phyloP scores from a whole-genome alignment of 768 basidiomycete genomes.

The Tephrocybe sp. region DNA sequence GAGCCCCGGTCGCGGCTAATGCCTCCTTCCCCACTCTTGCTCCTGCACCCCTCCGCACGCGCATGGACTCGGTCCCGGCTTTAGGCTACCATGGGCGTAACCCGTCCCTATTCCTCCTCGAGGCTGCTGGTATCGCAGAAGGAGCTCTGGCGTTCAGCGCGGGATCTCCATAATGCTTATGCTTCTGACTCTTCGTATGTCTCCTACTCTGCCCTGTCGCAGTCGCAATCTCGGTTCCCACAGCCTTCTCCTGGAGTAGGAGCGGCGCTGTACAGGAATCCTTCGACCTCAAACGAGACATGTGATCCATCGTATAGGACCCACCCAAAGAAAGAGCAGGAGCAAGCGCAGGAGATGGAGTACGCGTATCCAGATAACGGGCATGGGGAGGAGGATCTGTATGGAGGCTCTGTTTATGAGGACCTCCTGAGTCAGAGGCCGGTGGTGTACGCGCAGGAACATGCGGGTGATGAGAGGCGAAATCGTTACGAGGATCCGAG shows the following conservation, averaged over 20 bases:
- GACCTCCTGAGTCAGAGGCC: neutral
- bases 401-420: neutral
- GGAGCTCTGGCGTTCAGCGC: neutral
- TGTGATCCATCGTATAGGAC: neutral
- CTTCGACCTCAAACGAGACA: neutral
- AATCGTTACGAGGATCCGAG: neutral
- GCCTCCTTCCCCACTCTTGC: too few species aligned
- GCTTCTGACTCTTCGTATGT: neutral
- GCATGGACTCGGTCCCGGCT: neutral
- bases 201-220: neutral
- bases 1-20: too few species aligned
- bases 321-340: too few species aligned
- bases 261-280: too few species aligned
- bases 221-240: too few species aligned
- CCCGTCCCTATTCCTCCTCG: too few species aligned
- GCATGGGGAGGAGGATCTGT: neutral
- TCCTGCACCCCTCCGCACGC: neutral
- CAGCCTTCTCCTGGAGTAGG: too few species aligned
- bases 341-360: neutral
- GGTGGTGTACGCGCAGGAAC: neutral
- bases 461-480: neutral
- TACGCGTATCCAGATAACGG: too few species aligned
- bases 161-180: neutral
- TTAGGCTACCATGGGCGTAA: too few species aligned
- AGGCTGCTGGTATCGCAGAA: neutral